These are phyloP conservation scores for Parietaria judaica DNA, from an alignment of 306 rosid species.

Conservation along the genomic window DNA sequence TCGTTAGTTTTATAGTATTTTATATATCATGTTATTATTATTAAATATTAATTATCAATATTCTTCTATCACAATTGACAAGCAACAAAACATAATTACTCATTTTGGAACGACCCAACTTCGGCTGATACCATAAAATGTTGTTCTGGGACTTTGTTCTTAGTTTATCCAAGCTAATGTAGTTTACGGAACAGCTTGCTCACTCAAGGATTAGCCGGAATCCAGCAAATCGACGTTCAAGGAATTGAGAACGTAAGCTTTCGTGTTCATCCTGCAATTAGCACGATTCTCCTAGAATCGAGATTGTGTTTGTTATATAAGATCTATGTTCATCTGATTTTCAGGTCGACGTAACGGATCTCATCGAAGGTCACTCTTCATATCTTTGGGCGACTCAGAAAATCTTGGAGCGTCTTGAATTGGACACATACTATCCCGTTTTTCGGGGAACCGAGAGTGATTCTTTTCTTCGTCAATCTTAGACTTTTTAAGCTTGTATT, in stretches of 20 bases:
- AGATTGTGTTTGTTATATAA: not conserved
- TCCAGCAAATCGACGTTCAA: slow-evolving; percentile 37
- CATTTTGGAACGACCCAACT: not conserved
- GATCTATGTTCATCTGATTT: not conserved
- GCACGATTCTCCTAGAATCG: not conserved
- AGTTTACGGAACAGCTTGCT: slow-evolving; percentile 27
- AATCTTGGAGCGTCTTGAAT: slow-evolving; percentile 58
- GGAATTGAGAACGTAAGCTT: slow-evolving; percentile 43
- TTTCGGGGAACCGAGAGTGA: slow-evolving; percentile 24
- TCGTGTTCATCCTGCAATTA: not conserved
- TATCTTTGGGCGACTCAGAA: slow-evolving; percentile 70
- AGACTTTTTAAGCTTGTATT: slow-evolving; percentile 1
- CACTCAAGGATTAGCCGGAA: slow-evolving; percentile 44
- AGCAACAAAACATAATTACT: too few species aligned
- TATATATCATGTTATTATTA: too few species aligned
- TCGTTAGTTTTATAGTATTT: too few species aligned
- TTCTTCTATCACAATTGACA: too few species aligned
- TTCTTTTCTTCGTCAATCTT: not conserved
- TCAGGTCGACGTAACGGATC: slow-evolving; percentile 75
- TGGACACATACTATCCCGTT: slow-evolving; percentile 67
- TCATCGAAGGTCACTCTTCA: slow-evolving; percentile 82
- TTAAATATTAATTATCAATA: too few species aligned
- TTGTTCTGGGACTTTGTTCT: too few species aligned
- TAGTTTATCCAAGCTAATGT: not conserved
- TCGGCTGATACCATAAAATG: too few species aligned